phyloP scores from a whole-genome alignment of 2,329 filamentous ascomycete species.

The Aspergillus unguis region DNA sequence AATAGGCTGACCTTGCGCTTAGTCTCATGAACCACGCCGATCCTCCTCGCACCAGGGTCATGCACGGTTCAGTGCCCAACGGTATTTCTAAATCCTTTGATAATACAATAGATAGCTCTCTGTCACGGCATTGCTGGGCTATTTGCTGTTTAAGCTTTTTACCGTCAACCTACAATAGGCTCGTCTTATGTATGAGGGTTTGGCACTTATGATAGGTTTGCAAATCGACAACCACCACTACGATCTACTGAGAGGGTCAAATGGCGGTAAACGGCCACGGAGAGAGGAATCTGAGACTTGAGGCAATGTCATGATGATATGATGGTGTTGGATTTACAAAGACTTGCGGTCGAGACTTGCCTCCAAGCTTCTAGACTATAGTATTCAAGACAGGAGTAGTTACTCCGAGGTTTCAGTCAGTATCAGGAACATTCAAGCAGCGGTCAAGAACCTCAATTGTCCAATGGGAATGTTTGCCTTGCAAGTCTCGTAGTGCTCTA shows the following conservation, averaged over 20 bases:
- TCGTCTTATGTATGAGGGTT: neutral
- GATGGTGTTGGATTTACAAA: neutral
- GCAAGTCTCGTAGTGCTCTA: too few relatives aligned
- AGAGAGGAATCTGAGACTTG: neutral
- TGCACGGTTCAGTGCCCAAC: slow-evolving; percentile 7
- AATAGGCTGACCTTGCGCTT: neutral
- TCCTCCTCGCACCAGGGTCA: neutral
- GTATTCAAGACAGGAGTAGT: too few relatives aligned
- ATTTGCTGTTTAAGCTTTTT: too few relatives aligned
- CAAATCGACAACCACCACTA: neutral
- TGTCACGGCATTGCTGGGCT: neutral
- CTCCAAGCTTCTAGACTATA: too few relatives aligned
- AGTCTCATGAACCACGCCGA: slow-evolving; percentile 6
- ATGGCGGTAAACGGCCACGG: neutral
- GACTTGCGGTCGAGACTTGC: neutral
- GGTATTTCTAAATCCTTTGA: neutral
- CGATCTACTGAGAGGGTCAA: neutral
- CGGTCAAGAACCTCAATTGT: slow-evolving; percentile 1
- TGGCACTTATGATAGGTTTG: too few relatives aligned
- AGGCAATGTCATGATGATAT: too few relatives aligned
- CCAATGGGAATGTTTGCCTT: neutral
- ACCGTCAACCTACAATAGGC: neutral
- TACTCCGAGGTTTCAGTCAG: neutral
- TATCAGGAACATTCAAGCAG: neutral
- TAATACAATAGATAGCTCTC: neutral